These are phyloP conservation scores for Clarkia xantiana DNA, from an alignment of 345 rosid species.

Conservation along the genomic window DNA sequence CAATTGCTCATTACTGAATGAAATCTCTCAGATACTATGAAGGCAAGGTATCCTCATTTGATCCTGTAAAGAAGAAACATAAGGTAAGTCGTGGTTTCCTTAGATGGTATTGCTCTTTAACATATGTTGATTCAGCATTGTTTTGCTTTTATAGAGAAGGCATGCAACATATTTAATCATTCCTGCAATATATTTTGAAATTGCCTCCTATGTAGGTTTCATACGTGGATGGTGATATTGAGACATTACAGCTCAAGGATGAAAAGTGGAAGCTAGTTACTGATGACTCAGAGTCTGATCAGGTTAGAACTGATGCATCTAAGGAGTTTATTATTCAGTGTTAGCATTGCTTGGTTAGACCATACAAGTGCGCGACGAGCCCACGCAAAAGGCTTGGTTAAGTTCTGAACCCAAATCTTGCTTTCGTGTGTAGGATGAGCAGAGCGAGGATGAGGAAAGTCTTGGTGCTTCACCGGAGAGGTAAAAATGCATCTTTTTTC, in stretches of 20 bases:
- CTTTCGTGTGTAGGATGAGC: too few species aligned
- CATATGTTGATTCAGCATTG: too few species aligned
- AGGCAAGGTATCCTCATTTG: constrained; percentile 49
- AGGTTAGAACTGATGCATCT: background rate
- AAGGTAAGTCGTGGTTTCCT: constrained; percentile 28
- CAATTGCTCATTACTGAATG: background rate
- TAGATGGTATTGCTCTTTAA: background rate
- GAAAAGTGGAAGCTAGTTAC: constrained; percentile 44
- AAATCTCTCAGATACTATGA: constrained; percentile 50
- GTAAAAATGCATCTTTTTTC: too few species aligned
- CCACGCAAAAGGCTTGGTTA: too few species aligned
- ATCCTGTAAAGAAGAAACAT: constrained; percentile 52
- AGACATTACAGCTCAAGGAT: constrained; percentile 35
- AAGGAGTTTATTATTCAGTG: too few species aligned
- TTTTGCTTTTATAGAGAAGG: too few species aligned
- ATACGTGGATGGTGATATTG: constrained; percentile 73
- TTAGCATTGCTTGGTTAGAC: too few species aligned
- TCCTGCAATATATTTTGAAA: background rate
- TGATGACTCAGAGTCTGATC: constrained; percentile 16
- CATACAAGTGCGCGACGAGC: too few species aligned
- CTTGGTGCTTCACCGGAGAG: too few species aligned
- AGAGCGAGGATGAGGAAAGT: too few species aligned
- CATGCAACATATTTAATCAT: background rate
- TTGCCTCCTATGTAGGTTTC: constrained; percentile 27
- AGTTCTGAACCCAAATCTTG: too few species aligned